These are phyloP conservation scores for Polytrichum commune DNA, from an alignment of 225 moss, liverwort and hornwort species.

Conservation along the genomic window DNA sequence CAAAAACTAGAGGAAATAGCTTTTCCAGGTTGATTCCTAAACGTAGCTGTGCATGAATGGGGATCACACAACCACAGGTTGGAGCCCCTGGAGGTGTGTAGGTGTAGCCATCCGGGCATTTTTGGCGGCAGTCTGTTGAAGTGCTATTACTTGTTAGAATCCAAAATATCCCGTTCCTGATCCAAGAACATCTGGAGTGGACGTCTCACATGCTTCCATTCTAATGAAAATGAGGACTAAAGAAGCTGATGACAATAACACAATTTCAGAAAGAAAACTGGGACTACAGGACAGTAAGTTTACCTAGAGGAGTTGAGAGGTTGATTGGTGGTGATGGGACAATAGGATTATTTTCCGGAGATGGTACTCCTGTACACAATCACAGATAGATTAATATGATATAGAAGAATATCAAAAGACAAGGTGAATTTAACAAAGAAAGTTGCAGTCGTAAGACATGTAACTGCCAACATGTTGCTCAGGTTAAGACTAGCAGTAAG, in stretches of 20 bases:
- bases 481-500: conserved; percentile 1
- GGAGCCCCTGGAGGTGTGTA: conserved; percentile 61
- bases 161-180: too few relatives aligned
- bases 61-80: conserved; percentile 67
- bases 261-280: too few relatives aligned
- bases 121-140: conserved; percentile 41
- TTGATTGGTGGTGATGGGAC: conserved; percentile 26
- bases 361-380: conserved; percentile 22
- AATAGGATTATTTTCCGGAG: conserved; percentile 19
- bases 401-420: background rate
- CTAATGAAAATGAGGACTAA: too few relatives aligned
- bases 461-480: background rate
- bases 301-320: background rate
- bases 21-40: conserved; percentile 53
- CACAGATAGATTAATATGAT: background rate
- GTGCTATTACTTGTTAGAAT: background rate
- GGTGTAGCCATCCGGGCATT: conserved; percentile 62
- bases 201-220: background rate
- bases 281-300: background rate
- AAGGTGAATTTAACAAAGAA: background rate
- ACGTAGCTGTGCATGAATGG: conserved; percentile 53
- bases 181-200: background rate
- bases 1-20: conserved; percentile 54
- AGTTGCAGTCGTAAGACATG: too few relatives aligned
- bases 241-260: too few relatives aligned